Evolutionary conservation across 1,139 yeast genomes (phyloP).

Genomic region (Barnettozyma hawaiiensis): DNA sequence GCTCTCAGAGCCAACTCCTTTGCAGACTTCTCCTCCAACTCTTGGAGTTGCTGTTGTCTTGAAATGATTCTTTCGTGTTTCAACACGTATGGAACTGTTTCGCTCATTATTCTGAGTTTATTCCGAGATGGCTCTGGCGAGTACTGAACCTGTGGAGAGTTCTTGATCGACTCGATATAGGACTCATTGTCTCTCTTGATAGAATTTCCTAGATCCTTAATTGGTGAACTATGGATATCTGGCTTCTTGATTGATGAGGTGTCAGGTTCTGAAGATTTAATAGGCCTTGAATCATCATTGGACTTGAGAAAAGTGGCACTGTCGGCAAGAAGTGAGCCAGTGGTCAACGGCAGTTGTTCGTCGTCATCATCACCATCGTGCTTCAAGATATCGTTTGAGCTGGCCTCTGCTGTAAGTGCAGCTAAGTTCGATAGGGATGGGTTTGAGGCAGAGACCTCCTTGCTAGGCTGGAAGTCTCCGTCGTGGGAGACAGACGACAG

Average conservation of each 20-base stretch:
- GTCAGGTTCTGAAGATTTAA: constrained; percentile 24
- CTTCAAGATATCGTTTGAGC: background rate
- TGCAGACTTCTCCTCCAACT: constrained; percentile 72
- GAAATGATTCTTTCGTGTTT: constrained; percentile 71
- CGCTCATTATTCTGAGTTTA: constrained; percentile 70
- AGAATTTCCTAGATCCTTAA: constrained; percentile 30
- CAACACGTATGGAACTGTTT: constrained; percentile 74
- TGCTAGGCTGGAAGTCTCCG: background rate
- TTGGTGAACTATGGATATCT: constrained; percentile 28
- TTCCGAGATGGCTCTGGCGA: constrained; percentile 52
- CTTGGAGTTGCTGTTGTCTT: constrained; percentile 72
- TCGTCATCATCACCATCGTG: background rate
- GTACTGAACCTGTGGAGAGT: constrained; percentile 38
- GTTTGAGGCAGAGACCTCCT: constrained; percentile 11
- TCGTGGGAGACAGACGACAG: constrained; percentile 38
- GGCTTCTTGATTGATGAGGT: constrained; percentile 17
- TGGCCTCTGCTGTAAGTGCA: constrained; percentile 35
- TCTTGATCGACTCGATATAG: constrained; percentile 45
- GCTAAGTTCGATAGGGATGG: constrained; percentile 65
- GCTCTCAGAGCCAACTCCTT: constrained; percentile 66
- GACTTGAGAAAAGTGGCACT: constrained; percentile 1
- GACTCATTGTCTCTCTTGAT: constrained; percentile 36
- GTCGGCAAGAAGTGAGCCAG: constrained; percentile 9
- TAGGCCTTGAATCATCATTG: constrained; percentile 1
- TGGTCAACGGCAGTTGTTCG: constrained; percentile 7